These are phyloP conservation scores for Curvularia verruculosa DNA, from an alignment of 2,329 filamentous ascomycete species.

Conservation along the genomic window DNA sequence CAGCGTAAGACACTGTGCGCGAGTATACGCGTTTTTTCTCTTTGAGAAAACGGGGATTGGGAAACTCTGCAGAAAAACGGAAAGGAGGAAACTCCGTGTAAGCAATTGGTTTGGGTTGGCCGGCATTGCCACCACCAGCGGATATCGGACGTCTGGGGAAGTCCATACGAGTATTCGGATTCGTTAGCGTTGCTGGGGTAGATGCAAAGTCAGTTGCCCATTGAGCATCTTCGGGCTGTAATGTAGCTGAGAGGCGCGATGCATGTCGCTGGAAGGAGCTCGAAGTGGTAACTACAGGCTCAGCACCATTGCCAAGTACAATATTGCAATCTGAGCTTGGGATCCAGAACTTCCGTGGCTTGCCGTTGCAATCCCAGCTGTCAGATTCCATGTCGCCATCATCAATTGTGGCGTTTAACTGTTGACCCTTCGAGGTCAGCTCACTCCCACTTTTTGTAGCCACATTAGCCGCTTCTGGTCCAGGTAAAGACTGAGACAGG, in stretches of 20 bases:
- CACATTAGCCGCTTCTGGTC: slow-evolving; percentile 32
- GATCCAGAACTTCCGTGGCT: slow-evolving; percentile 64
- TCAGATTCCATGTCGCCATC: slow-evolving; percentile 53
- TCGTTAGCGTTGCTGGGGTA: slow-evolving; percentile 50
- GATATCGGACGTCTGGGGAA: slow-evolving; percentile 41
- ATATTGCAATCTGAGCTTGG: slow-evolving; percentile 62
- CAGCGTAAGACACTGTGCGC: slow-evolving; percentile 65
- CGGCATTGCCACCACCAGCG: slow-evolving; percentile 44
- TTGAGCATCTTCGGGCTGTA: slow-evolving; percentile 61
- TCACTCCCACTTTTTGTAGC: slow-evolving; percentile 31
- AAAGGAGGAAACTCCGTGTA: slow-evolving; percentile 65
- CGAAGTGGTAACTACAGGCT: slow-evolving; percentile 58
- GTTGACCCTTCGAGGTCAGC: slow-evolving; percentile 53
- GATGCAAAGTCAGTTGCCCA: slow-evolving; percentile 63
- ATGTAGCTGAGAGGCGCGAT: slow-evolving; percentile 56
- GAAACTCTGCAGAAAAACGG: slow-evolving; percentile 64
- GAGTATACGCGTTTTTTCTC: slow-evolving; percentile 66
- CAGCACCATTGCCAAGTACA: slow-evolving; percentile 61
- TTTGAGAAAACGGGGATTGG: slow-evolving; percentile 61
- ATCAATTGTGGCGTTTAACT: slow-evolving; percentile 35
- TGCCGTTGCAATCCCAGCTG: slow-evolving; percentile 61
- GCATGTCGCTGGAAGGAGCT: slow-evolving; percentile 54
- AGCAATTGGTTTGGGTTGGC: slow-evolving; percentile 49
- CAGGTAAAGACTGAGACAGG: slow-evolving; percentile 53
- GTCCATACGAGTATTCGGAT: slow-evolving; percentile 42